A percentile compares a stretch with the other conserved stretches of the same genome.
phyloP scores from a whole-genome alignment of 352 stramenopile genomes.

The Globisporangium paddicum region DNA sequence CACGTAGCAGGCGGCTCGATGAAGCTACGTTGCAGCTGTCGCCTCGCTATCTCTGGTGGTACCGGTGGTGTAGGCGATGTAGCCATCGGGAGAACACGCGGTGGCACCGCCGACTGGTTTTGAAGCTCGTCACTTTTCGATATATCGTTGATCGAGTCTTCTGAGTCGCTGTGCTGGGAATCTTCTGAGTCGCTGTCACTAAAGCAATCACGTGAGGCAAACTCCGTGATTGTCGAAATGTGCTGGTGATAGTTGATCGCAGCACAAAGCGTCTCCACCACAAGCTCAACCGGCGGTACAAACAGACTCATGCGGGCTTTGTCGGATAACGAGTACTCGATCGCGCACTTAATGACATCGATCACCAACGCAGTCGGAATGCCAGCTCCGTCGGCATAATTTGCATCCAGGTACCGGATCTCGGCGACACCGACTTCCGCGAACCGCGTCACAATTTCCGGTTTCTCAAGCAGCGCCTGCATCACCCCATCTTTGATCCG shows the following conservation, averaged over 20 bases:
- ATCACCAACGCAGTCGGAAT: slow-evolving; percentile 51
- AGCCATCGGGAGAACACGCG: slow-evolving; percentile 10
- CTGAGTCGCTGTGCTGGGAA: slow-evolving; percentile 26
- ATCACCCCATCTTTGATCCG: slow-evolving; percentile 55
- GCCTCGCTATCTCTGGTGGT: slow-evolving; percentile 1
- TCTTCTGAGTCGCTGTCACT: slow-evolving; percentile 70
- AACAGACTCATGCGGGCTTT: slow-evolving; percentile 40
- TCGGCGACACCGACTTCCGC: slow-evolving; percentile 56
- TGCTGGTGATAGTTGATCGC: slow-evolving; percentile 79
- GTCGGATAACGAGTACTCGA: slow-evolving; percentile 43
- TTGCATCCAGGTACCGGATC: slow-evolving; percentile 60
- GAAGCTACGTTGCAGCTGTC: slow-evolving; percentile 11
- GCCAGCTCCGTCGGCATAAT: slow-evolving; percentile 34
- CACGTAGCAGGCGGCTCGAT: slow-evolving; percentile 16
- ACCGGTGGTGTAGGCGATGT: background rate
- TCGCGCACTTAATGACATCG: slow-evolving; percentile 50
- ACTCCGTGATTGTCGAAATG: slow-evolving; percentile 65
- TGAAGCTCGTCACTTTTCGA: slow-evolving; percentile 7
- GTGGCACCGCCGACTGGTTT: slow-evolving; percentile 8
- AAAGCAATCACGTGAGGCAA: slow-evolving; percentile 68
- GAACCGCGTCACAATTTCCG: slow-evolving; percentile 39
- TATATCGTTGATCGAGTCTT: slow-evolving; percentile 2
- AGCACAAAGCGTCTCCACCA: slow-evolving; percentile 55
- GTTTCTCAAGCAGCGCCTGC: slow-evolving; percentile 38
- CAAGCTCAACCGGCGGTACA: slow-evolving; percentile 37